Evolutionary conservation across 768 basidiomycete genomes (phyloP).

Genomic region (Chalciporus chontae): DNA sequence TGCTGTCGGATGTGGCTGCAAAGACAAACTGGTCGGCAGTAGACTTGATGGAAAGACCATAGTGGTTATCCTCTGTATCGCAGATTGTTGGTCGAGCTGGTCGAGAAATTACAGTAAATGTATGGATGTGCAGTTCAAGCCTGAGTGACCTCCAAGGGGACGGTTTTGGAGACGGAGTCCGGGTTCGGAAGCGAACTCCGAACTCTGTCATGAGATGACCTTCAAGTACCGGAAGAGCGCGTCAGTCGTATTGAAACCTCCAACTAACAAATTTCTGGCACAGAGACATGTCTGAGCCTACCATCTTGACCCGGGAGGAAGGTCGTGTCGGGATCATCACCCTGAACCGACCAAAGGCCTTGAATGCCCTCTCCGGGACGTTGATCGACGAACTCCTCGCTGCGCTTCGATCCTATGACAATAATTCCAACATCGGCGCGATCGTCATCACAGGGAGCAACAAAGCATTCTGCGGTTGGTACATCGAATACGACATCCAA

Average conservation of each 20-base stretch:
- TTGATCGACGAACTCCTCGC: slow-evolving; percentile 78
- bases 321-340: slow-evolving; percentile 53
- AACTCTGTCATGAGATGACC: slow-evolving; percentile 6
- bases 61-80: neutral
- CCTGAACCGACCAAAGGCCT: slow-evolving; percentile 79
- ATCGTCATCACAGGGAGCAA: slow-evolving; percentile 91
- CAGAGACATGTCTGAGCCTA: slow-evolving; percentile 21
- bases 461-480: slow-evolving; percentile 58
- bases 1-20: slow-evolving; percentile 46
- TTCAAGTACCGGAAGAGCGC: no score
- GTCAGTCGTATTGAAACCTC: neutral
- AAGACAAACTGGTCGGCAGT: slow-evolving; percentile 13
- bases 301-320: slow-evolving; percentile 19
- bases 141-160: no score
- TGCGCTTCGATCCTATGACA: slow-evolving; percentile 65
- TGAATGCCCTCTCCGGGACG: slow-evolving; percentile 81
- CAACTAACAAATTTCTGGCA: neutral
- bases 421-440: slow-evolving; percentile 68
- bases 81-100: neutral
- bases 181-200: neutral
- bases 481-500: no score
- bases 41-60: slow-evolving; percentile 7
- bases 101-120: neutral
- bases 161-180: neutral
- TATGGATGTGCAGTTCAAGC: no score